These are phyloP conservation scores for Calonectria naviculata DNA, from an alignment of 2,329 filamentous ascomycete species.

Conservation along the genomic window DNA sequence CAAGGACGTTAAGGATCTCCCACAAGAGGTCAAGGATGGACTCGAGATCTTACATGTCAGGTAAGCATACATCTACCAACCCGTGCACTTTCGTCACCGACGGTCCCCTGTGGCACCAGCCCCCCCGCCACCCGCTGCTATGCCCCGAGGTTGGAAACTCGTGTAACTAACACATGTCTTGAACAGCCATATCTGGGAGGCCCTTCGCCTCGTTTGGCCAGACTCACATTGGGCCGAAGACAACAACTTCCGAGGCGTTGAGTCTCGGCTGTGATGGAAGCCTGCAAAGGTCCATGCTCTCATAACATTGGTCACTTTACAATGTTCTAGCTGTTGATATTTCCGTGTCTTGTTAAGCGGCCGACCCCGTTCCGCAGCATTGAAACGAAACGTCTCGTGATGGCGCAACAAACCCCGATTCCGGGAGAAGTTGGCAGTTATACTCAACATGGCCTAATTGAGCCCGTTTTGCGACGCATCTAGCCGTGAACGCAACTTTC, in stretches of 20 bases:
- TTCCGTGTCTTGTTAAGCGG: conserved; percentile 25
- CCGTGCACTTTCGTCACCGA: conserved; percentile 28
- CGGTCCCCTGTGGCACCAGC: conserved; percentile 29
- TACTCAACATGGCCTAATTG: conserved; percentile 35
- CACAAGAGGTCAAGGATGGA: conserved; percentile 87
- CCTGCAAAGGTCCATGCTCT: not conserved
- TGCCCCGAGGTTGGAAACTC: conserved; percentile 28
- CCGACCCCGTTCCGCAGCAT: conserved; percentile 27
- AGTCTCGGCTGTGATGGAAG: conserved; percentile 77
- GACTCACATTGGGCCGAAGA: conserved; percentile 86
- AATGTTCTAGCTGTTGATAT: conserved; percentile 8
- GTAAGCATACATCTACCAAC: conserved; percentile 60
- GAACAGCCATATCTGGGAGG: conserved; percentile 90
- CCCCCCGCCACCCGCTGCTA: conserved; percentile 26
- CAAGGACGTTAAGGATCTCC: conserved; percentile 93
- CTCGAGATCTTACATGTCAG: conserved; percentile 90
- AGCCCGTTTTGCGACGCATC: conserved; percentile 43
- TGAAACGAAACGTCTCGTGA: conserved; percentile 38
- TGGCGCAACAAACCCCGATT: conserved; percentile 16
- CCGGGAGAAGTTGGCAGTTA: conserved; percentile 13
- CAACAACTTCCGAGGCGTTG: conserved; percentile 73
- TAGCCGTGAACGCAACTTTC: conserved; percentile 33
- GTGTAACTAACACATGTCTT: conserved; percentile 46
- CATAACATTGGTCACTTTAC: conserved; percentile 2
- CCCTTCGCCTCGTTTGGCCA: conserved; percentile 91